phyloP scores from a whole-genome alignment of 2,329 filamentous ascomycete genomes.

The Alternaria postmessia region DNA sequence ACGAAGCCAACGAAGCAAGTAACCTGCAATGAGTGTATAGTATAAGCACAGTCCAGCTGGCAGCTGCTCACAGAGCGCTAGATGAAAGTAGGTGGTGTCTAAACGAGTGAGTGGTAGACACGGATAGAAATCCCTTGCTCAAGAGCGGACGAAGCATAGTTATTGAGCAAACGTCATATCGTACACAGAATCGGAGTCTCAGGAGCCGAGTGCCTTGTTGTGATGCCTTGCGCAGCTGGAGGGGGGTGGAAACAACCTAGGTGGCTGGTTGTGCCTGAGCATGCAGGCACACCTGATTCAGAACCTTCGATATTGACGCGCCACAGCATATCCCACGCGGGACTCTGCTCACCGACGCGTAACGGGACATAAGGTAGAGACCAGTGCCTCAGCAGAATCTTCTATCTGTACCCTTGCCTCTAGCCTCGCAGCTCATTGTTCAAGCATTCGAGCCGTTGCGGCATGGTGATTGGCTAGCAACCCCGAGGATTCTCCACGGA shows the following conservation, averaged over 20 bases:
- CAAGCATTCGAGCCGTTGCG: constrained; percentile 5
- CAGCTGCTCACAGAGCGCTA: constrained; percentile 40
- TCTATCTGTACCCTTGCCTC: not conserved
- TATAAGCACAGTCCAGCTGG: constrained; percentile 35
- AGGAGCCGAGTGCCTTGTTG: constrained; percentile 13
- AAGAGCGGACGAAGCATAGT: constrained; percentile 4
- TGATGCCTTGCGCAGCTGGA: constrained; percentile 11
- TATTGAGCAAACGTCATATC: constrained; percentile 13
- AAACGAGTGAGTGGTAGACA: constrained; percentile 16
- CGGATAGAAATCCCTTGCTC: constrained; percentile 12
- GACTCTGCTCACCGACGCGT: not conserved
- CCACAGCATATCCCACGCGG: not conserved
- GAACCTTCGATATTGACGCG: constrained; percentile 4
- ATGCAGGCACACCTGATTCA: constrained; percentile 14
- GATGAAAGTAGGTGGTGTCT: constrained; percentile 17
- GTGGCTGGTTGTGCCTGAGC: constrained; percentile 14
- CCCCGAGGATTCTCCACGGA: constrained; percentile 2
- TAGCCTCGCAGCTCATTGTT: constrained; percentile 7
- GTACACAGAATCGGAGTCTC: constrained; percentile 13
- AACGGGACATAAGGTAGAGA: not conserved
- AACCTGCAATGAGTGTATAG: constrained; percentile 15
- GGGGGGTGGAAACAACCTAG: constrained; percentile 14
- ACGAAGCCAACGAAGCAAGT: not conserved
- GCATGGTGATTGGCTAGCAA: constrained; percentile 3
- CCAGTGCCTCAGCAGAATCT: too few relatives aligned